These are phyloP conservation scores for Biscogniauxia sp. DNA, from an alignment of 2,329 filamentous ascomycete genomes.

Conservation along the genomic window DNA sequence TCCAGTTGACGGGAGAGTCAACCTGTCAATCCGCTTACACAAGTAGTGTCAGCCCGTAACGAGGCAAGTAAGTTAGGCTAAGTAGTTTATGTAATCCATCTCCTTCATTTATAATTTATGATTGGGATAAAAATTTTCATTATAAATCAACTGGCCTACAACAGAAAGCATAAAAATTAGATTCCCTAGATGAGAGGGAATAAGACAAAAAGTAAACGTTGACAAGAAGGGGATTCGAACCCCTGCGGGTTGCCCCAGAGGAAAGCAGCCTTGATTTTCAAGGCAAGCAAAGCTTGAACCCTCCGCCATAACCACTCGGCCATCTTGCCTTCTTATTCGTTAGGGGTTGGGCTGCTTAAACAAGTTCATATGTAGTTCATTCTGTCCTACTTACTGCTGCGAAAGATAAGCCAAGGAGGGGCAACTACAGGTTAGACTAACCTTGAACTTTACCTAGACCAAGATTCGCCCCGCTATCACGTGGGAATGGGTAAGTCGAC, in stretches of 20 bases:
- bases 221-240: neutral
- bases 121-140: too few relatives aligned
- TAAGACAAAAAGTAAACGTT: neutral
- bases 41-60: too few relatives aligned
- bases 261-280: neutral
- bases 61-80: too few relatives aligned
- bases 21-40: too few relatives aligned
- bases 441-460: neutral
- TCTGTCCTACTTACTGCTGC: too few relatives aligned
- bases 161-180: too few relatives aligned
- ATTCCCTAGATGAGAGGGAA: too few relatives aligned
- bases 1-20: too few relatives aligned
- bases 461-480: neutral
- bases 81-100: too few relatives aligned
- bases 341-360: neutral
- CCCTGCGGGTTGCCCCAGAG: neutral
- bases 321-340: neutral
- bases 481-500: neutral
- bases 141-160: too few relatives aligned
- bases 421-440: neutral
- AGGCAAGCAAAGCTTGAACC: neutral
- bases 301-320: neutral
- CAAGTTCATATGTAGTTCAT: neutral
- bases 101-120: too few relatives aligned
- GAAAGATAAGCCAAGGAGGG: too few relatives aligned